Conservation (phyloP, 305 asterid species). For the Solanum hybrid region DNA sequence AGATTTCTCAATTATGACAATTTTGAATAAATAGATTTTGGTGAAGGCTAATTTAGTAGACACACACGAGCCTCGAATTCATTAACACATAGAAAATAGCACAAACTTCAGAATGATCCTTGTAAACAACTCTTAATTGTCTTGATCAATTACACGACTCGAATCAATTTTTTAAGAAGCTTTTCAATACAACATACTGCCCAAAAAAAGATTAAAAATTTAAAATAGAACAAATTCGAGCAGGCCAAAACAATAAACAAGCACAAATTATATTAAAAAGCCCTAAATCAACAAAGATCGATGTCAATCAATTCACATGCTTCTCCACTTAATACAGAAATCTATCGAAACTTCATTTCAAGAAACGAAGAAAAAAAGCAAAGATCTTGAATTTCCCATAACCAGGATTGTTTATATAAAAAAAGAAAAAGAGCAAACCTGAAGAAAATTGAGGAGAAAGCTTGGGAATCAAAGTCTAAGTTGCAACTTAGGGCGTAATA, state of each 20-base stretch:
- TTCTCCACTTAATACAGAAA: neutral
- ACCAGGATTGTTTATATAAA: neutral
- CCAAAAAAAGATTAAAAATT: neutral
- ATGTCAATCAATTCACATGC: neutral
- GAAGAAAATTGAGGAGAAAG: neutral
- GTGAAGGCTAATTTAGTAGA: neutral
- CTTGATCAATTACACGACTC: neutral
- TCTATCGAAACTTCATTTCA: neutral
- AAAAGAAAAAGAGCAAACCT: neutral
- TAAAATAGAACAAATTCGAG: neutral
- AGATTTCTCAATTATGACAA: neutral
- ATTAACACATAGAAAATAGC: neutral
- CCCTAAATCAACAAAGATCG: neutral
- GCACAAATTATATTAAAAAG: neutral
- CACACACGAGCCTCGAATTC: neutral
- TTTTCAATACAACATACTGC: neutral
- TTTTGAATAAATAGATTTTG: neutral
- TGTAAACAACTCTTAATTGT: neutral
- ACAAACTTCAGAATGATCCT: neutral
- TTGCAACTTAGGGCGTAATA: neutral
- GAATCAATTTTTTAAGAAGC: neutral
- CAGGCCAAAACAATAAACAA: neutral
- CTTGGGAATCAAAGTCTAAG: neutral
- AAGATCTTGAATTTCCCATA: neutral
- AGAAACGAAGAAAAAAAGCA: neutral